Base-by-base conservation (phyloP, 441 rosid genomes). In the Gossypium lobatum region DNA sequence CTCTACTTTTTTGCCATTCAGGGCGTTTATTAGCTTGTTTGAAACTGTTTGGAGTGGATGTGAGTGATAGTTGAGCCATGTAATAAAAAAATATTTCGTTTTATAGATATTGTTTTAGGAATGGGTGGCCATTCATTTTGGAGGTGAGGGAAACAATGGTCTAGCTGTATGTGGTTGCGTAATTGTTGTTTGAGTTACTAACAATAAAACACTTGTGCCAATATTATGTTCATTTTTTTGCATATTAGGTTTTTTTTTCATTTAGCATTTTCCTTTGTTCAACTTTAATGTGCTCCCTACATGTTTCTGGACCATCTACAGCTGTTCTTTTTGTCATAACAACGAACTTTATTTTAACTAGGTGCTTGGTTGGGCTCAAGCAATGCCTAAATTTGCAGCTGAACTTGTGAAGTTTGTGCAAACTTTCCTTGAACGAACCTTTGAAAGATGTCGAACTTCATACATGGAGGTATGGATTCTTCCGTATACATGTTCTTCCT, bases 331-430 rank as follows among this genome's bases (percentile, higher is more conserved):
- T 17, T 28, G 11, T 21, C 18, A 17, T 60, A 26, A 50, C 39
- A 14, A 3, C 14, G 45, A 60, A 62, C 26, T 50, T 63, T 34
- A 37, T 17, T 63, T 58, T 25, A 17, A 28, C 39, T 69, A 96
- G 98, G 97, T 93, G 81, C 88, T 92, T 77, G 98, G 97, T 77
- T 96, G 99, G 99, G 99, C 98, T 78, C 98, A 93, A 88, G 97
- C 98, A 72, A 90, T 96, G 99, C 99, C 99, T 71, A 96, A 93
- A 86, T 96, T 96, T 88, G 85, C 97, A 79, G 80, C 87, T 16
- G 98, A 93, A 71, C 90, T 93, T 75, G 95, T 96, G 80, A 92
- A 88, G 80, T 88, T 84, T 85, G 97, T 96, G 84, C 97, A 96
- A 80, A 90, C 97, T 34, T 93, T 92, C 84, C 93, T 96, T 25